These are phyloP conservation scores for Actinomucor elegans DNA, from an alignment of 371 early-diverging fungal genomes.

Conservation along the genomic window DNA sequence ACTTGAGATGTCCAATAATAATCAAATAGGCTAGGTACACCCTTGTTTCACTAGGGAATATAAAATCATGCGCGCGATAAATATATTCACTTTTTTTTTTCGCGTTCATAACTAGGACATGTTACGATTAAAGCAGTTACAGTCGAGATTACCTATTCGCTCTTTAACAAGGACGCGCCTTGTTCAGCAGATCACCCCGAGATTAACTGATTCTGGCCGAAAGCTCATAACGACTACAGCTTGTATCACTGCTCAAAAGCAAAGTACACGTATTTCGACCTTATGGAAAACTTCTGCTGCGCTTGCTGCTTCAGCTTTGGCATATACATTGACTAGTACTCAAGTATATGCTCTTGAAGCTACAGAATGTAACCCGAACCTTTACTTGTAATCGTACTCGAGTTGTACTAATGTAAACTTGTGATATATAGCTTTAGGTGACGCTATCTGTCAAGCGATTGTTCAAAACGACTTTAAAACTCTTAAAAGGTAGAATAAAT, in stretches of 20 bases:
- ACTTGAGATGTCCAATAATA: too few species aligned
- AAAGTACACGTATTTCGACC: not conserved
- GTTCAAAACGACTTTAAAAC: constrained; percentile 39
- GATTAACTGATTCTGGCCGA: too few species aligned
- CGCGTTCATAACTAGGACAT: not conserved
- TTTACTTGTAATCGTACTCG: too few species aligned
- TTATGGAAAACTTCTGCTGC: constrained; percentile 1
- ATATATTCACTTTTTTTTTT: not conserved
- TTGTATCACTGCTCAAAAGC: not conserved
- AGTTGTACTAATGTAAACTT: too few species aligned
- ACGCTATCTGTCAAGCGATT: constrained; percentile 46
- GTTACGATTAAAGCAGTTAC: not conserved
- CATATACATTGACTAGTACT: not conserved
- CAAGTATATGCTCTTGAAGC: constrained; percentile 22
- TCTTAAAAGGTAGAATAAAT: constrained; percentile 40
- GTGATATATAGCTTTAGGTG: constrained; percentile 35
- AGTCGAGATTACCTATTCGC: not conserved
- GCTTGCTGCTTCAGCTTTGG: not conserved
- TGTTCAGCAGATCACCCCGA: not conserved
- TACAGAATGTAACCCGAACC: constrained; percentile 14
- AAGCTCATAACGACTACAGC: not conserved
- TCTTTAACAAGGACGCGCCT: not conserved
- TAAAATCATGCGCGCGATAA: too few species aligned
- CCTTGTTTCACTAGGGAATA: too few species aligned
- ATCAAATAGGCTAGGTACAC: too few species aligned